Percentiles rank a stretch among this genome's conserved stretches.
Conservation (phyloP, 169 alveolate species). For the Plasmodium inui region DNA sequence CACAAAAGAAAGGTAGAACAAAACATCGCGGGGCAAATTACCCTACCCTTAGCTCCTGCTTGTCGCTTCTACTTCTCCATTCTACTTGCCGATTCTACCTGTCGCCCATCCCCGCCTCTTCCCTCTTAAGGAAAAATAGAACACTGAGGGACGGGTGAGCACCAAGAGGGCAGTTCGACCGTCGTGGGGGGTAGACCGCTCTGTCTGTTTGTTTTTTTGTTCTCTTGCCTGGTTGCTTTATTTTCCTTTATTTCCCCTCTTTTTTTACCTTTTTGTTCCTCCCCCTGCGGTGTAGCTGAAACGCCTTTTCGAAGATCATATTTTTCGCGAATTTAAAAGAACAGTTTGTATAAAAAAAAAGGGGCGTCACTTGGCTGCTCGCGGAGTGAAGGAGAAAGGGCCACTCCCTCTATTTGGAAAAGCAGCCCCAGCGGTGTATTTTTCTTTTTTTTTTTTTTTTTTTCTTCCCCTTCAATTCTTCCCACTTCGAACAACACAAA, state of each 20-base stretch:
- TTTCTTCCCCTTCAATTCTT: background rate
- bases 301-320: background rate
- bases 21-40: background rate
- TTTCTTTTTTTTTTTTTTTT: constrained; percentile 2
- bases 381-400: background rate
- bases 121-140: background rate
- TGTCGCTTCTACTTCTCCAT: background rate
- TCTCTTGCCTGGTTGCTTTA: background rate
- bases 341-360: background rate
- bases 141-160: background rate
- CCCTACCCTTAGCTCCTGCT: background rate
- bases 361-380: background rate
- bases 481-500: background rate
- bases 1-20: background rate
- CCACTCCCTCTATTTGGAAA: background rate
- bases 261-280: no score
- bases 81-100: background rate
- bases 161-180: background rate
- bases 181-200: background rate
- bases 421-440: background rate
- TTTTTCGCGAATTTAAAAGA: background rate
- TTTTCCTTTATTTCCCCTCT: background rate
- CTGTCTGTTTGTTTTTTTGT: background rate
- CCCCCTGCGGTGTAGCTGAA: background rate
- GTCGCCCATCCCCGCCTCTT: background rate